These are phyloP conservation scores for Calocybe gangraenosa DNA, from an alignment of 768 basidiomycete species.

Conservation along the genomic window DNA sequence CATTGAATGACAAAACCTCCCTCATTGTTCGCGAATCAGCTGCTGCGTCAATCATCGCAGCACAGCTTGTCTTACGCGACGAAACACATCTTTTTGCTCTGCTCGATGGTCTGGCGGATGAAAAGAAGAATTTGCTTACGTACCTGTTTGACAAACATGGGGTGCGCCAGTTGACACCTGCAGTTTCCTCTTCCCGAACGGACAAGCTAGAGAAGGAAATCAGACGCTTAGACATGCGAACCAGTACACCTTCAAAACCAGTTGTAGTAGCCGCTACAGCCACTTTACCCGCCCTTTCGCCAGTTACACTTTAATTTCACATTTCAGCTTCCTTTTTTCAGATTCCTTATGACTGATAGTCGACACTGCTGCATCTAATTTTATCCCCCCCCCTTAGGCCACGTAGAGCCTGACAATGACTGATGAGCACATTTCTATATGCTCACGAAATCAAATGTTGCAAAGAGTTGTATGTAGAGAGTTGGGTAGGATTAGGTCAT, in stretches of 20 bases:
- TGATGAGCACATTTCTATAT: no score
- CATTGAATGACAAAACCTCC: slow-evolving; percentile 65
- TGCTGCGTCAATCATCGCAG: slow-evolving; percentile 77
- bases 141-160: slow-evolving; percentile 89
- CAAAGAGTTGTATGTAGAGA: neutral
- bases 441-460: no score
- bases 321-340: neutral
- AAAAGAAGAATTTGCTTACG: slow-evolving; percentile 86
- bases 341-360: neutral
- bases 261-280: neutral
- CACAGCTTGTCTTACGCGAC: slow-evolving; percentile 77
- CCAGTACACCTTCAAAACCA: slow-evolving; percentile 61
- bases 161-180: slow-evolving; percentile 46
- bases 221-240: slow-evolving; percentile 72
- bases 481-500: neutral
- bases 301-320: neutral
- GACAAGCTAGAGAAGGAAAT: slow-evolving; percentile 79
- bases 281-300: neutral
- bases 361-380: neutral
- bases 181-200: slow-evolving; percentile 43
- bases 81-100: slow-evolving; percentile 80
- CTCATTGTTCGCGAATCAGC: slow-evolving; percentile 83
- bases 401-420: no score
- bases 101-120: slow-evolving; percentile 78
- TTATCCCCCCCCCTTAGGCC: no score